Evolutionary conservation across 352 stramenopile species (phyloP), one percentile per base, ranked within the genome.

Genomic region (Globisporangium irregulare): DNA sequence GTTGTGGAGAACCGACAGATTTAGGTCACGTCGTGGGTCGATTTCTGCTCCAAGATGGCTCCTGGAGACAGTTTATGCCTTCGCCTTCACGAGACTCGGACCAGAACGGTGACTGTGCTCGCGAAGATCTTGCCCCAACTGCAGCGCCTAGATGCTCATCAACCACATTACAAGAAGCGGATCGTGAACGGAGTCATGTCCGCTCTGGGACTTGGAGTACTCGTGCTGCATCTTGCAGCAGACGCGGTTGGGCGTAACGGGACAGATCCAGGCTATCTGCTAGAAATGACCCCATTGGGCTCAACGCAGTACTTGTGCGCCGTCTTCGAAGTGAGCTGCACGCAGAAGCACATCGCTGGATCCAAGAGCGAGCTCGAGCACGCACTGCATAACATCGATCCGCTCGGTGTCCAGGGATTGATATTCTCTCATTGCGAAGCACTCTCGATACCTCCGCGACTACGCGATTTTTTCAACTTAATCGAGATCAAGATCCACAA

Each of bases 341-440:
- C 41, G 41, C 41, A 50, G 15, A 50, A 50, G 15, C 41, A 50
- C 41, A 22, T 22, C 41, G 2, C 41, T 22, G 15, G 41, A n/a
- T 22, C 41, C 41, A 50, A 50, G 41, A 50, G 41, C 6, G 41
- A 50, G 15, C 41, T 50, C 41, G 15, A 50, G 41, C n/a, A 50
- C 18, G 15, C 41, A 15, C 15, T 50, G 6, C 15, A 9, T 10
- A 9, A 9, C 41, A n/a, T 50, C 15, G 43, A 57, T 6, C 25
- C 43, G 25, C 18, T n/a, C 15, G 15, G 38, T 4, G 43, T 77
- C 2, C 25, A 59, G 9, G 68, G 38, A 22, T n/a, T 50, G 14
- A n/a, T 50, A 15, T 50, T 50, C 0, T 50, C 15, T 9, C 41
- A 50, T 50, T 50, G 41, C 15, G 41, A 50, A 50, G 41, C 41